Evolutionary conservation across 176 grass and related monocot species (phyloP), one percentile per base, ranked within the genome.

Genomic region (Aegilops sharonensis): DNA sequence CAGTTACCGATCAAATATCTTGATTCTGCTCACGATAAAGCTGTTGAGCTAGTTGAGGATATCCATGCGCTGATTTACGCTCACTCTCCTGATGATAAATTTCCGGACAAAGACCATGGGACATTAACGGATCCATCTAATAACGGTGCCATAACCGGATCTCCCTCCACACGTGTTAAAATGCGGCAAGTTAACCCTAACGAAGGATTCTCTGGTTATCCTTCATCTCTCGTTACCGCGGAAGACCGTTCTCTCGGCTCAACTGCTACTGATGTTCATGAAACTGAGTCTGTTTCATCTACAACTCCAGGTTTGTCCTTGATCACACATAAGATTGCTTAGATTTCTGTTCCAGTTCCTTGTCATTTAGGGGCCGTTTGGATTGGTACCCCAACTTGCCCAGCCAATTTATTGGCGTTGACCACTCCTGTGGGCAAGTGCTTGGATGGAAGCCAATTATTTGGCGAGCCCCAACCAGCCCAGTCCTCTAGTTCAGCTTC

Each of bases 21-120:
- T 32, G 75, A 83, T 67, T 85, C 80, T 39, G 93, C 83, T 88
- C 78, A 72, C 34, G 87, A 92, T 88, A 92, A 81, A 71, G 93
- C 88, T 80, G 72, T 63, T 54, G 89, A 67, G n/a, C 70, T 95
- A 42, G 78, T 90, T 56, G 93, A 92, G 77, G 90, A 91, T 72
- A 76, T 92, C 20, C 64, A 82, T 42, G 69, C 79, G 30, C 87
- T 81, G 59, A 17, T 92, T 45, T 87, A 52, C 72, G 63, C 14
- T 29, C 72, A 81, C 45, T 73, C 50, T 25, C 52, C 39, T 80
- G 27, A 77, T 27, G 29, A 80, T 69, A 73, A 48, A 39, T 61
- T 61, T n/a, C 66, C 56, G 43, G 27, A 86, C 67, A 30, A 47
- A 66, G 39, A 23, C 75, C 11, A 42, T 39, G 64, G 63, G 57